Evolutionary conservation across 768 basidiomycete genomes (phyloP).

Genomic region (Tricholoma saponaceum): DNA sequence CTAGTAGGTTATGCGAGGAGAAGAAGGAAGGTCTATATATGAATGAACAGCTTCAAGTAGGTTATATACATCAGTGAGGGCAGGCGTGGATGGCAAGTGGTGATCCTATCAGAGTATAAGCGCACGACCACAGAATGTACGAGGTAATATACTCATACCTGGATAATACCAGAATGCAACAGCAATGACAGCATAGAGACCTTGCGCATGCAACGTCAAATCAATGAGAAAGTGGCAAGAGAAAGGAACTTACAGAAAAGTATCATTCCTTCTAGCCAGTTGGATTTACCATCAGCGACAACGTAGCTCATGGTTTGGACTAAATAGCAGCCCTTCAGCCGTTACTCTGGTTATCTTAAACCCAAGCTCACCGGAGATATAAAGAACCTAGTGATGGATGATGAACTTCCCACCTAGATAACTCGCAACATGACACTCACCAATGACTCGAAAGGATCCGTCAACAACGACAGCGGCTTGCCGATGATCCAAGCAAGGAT

Average conservation of each 20-base stretch:
- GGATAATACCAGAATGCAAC: slow-evolving; percentile 72
- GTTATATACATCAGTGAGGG: too few relatives aligned
- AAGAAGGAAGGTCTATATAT: not conserved
- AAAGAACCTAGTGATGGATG: slow-evolving; percentile 28
- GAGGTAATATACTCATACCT: slow-evolving; percentile 29
- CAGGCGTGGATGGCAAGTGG: slow-evolving; percentile 1
- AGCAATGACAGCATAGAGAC: slow-evolving; percentile 68
- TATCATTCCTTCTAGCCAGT: slow-evolving; percentile 72
- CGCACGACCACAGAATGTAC: not conserved
- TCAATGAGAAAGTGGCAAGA: not conserved
- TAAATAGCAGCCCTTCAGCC: slow-evolving; percentile 16
- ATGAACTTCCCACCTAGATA: not conserved
- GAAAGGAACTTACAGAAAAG: slow-evolving; percentile 16
- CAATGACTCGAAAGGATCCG: slow-evolving; percentile 87
- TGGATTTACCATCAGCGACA: slow-evolving; percentile 76
- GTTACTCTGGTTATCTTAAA: not conserved
- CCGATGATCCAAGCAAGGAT: slow-evolving; percentile 77
- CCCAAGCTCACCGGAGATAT: slow-evolving; percentile 34
- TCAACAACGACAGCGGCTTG: slow-evolving; percentile 76
- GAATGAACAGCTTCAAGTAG: too few relatives aligned
- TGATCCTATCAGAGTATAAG: slow-evolving; percentile 8
- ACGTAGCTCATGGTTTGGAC: slow-evolving; percentile 85
- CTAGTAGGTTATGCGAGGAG: not conserved
- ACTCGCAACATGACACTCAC: slow-evolving; percentile 29
- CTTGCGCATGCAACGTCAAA: slow-evolving; percentile 23